These are phyloP conservation scores for Monosporascus sp. DNA, from an alignment of 2,329 filamentous ascomycete species.

Conservation along the genomic window DNA sequence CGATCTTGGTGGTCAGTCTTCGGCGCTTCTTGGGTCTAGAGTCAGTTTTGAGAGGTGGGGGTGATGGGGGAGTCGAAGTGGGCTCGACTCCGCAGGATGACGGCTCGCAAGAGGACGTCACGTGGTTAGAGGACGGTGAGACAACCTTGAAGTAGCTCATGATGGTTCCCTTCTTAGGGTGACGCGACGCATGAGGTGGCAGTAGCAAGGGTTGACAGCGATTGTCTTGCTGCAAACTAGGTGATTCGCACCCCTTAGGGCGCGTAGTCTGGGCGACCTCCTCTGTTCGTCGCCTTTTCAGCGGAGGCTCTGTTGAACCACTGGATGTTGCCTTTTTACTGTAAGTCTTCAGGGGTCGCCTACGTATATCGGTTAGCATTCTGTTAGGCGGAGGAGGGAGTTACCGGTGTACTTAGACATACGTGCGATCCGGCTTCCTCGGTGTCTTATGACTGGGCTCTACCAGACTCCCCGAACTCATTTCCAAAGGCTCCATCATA, in stretches of 20 bases:
- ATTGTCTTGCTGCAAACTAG: background rate
- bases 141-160: slow-evolving; percentile 24
- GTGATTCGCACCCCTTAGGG: background rate
- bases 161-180: slow-evolving; percentile 23
- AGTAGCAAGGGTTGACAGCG: slow-evolving; percentile 3
- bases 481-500: background rate
- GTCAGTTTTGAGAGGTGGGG: slow-evolving; percentile 13
- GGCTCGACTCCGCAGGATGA: slow-evolving; percentile 9
- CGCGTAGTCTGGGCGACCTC: background rate
- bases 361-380: slow-evolving; percentile 12
- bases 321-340: slow-evolving; percentile 25
- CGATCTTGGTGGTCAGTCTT: slow-evolving; percentile 28
- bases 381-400: background rate
- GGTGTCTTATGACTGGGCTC: slow-evolving; percentile 3
- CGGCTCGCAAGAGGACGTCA: slow-evolving; percentile 10
- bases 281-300: slow-evolving; percentile 20
- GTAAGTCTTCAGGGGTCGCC: slow-evolving; percentile 32
- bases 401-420: slow-evolving; percentile 3
- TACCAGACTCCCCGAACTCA: background rate
- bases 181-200: slow-evolving; percentile 4
- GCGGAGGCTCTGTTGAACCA: slow-evolving; percentile 15
- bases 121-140: slow-evolving; percentile 11
- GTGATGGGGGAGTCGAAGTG: slow-evolving; percentile 28
- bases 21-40: slow-evolving; percentile 22
- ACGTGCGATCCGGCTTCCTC: slow-evolving; percentile 15